These are phyloP conservation scores for Austroboletus eburneus DNA, from an alignment of 768 basidiomycete genomes.

Conservation along the genomic window DNA sequence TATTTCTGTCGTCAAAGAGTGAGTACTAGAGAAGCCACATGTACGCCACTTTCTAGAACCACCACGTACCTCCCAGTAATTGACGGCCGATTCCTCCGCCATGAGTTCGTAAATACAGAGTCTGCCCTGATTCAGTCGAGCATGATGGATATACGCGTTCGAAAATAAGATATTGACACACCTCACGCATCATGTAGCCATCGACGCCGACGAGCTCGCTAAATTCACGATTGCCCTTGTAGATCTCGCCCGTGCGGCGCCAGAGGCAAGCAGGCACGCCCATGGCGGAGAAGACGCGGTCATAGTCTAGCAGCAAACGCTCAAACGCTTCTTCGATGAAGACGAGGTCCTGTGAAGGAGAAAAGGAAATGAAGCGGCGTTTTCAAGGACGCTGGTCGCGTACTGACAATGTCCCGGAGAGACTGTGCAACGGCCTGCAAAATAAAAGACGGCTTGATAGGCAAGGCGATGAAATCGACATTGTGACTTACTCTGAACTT, in stretches of 20 bases:
- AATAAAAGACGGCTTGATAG: neutral
- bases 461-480: neutral
- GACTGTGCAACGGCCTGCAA: conserved; percentile 73
- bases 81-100: conserved; percentile 95
- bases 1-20: conserved; percentile 65
- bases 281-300: conserved; percentile 92
- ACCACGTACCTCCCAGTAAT: conserved; percentile 84
- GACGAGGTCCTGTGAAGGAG: conserved; percentile 69
- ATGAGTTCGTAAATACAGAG: conserved; percentile 97
- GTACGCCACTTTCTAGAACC: too few relatives aligned
- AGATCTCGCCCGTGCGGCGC: conserved; percentile 96
- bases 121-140: conserved; percentile 67
- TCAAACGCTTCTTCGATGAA: conserved; percentile 99
- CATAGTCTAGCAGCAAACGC: conserved; percentile 90
- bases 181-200: conserved; percentile 80
- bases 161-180: conserved; percentile 18
- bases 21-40: too few relatives aligned
- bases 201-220: conserved; percentile 86
- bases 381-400: neutral
- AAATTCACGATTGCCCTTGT: conserved; percentile 97
- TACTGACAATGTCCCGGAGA: conserved; percentile 71
- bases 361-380: neutral
- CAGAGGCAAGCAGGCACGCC: conserved; percentile 96
- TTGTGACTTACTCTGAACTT: conserved; percentile 68
- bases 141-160: too few relatives aligned